Evolutionary conservation across 768 basidiomycete species (phyloP).

Genomic region (Infundibulicybe gibba): DNA sequence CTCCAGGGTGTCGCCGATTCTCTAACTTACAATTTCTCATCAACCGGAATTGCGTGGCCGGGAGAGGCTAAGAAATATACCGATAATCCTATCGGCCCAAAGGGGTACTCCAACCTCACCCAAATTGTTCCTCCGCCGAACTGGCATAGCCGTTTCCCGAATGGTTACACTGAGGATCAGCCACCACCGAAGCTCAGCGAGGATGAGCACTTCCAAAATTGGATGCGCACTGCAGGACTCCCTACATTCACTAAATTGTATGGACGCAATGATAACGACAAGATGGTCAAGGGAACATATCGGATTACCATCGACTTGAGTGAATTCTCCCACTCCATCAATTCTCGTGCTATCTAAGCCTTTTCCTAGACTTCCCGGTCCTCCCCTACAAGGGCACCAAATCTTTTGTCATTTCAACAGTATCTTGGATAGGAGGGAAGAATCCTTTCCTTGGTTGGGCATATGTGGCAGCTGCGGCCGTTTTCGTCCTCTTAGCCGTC

Average conservation of each 20-base stretch:
- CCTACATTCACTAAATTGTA: constrained; percentile 97
- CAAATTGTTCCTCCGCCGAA: constrained; percentile 91
- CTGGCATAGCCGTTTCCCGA: constrained; percentile 73
- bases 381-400: constrained; percentile 90
- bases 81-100: constrained; percentile 38
- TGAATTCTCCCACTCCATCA: constrained; percentile 38
- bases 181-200: constrained; percentile 68
- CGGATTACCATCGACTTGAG: constrained; percentile 76
- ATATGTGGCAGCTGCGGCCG: constrained; percentile 83
- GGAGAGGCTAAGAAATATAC: constrained; percentile 92
- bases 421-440: constrained; percentile 98
- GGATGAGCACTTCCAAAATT: constrained; percentile 97
- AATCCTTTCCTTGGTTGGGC: constrained; percentile 99
- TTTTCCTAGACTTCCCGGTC: constrained; percentile 82
- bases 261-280: constrained; percentile 81
- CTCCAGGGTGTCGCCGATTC: constrained; percentile 52
- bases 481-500: constrained; percentile 87
- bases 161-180: constrained; percentile 61
- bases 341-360: constrained; percentile 7
- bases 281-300: constrained; percentile 72
- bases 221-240: constrained; percentile 98
- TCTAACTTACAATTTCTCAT: constrained; percentile 69
- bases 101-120: constrained; percentile 53
- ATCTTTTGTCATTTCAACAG: constrained; percentile 94
- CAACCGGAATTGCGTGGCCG: constrained; percentile 89